These are phyloP conservation scores for Lumnitzera racemosa DNA, from an alignment of 345 rosid species.

Conservation along the genomic window DNA sequence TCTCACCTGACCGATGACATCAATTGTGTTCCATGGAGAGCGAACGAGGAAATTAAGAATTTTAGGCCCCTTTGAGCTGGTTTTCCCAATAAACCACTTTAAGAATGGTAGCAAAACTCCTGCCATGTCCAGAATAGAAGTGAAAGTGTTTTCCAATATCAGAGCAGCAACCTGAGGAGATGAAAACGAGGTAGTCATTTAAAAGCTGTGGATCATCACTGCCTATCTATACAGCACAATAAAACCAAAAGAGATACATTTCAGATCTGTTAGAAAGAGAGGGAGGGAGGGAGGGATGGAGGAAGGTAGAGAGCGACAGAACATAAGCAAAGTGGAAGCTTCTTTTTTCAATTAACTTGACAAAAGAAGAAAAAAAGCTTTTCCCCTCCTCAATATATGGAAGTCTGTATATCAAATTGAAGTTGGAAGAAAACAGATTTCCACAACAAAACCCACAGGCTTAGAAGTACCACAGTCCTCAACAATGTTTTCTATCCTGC, in stretches of 20 bases:
- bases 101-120: conserved; percentile 87
- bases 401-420: too few species aligned
- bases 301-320: too few species aligned
- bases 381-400: too few species aligned
- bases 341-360: too few species aligned
- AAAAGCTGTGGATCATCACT: neutral
- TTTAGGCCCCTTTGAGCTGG: conserved; percentile 66
- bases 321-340: too few species aligned
- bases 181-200: conserved; percentile 9
- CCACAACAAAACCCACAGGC: too few species aligned
- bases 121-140: conserved; percentile 99
- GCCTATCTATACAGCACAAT: neutral
- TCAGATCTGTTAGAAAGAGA: too few species aligned
- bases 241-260: neutral
- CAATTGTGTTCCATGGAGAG: conserved; percentile 96
- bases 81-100: conserved; percentile 95
- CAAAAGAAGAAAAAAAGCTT: too few species aligned
- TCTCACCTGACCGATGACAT: conserved; percentile 73
- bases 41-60: conserved; percentile 90
- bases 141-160: conserved; percentile 94
- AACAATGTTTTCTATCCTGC: too few species aligned
- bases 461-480: too few species aligned
- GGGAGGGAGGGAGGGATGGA: too few species aligned
- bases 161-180: conserved; percentile 57
- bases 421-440: too few species aligned